Evolutionary conservation across 1,139 yeast genomes (phyloP).

Genomic region (Scheffersomyces stambukii): DNA sequence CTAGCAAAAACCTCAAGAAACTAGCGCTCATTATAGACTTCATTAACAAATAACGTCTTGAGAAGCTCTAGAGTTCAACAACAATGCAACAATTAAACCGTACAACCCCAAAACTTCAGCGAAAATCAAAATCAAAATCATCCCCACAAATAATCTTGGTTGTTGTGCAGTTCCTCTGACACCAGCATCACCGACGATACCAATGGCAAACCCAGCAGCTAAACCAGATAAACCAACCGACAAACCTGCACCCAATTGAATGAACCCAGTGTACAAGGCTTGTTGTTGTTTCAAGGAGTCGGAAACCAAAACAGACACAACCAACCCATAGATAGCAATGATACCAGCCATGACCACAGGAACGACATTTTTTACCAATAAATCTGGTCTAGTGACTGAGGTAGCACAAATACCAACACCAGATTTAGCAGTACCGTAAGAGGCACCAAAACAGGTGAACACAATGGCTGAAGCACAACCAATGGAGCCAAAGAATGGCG

Average conservation of each 20-base stretch:
- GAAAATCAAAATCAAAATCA: constrained; percentile 90
- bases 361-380: constrained; percentile 82
- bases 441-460: constrained; percentile 98
- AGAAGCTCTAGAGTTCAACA: constrained; percentile 95
- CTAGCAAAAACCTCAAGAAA: constrained; percentile 1
- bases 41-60: constrained; percentile 79
- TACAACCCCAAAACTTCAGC: constrained; percentile 97
- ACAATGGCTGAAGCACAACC: constrained; percentile 99
- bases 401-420: constrained; percentile 99
- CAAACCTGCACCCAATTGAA: constrained; percentile 97
- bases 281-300: constrained; percentile 86
- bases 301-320: constrained; percentile 92
- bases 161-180: constrained; percentile 96
- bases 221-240: constrained; percentile 97
- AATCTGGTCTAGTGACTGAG: constrained; percentile 94
- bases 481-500: constrained; percentile 95
- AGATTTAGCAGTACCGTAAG: constrained; percentile 98
- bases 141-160: constrained; percentile 93
- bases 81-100: constrained; percentile 95
- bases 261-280: constrained; percentile 87
- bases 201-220: constrained; percentile 98
- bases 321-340: constrained; percentile 97
- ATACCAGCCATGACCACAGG: constrained; percentile 99
- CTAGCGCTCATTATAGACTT: no score
- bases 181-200: constrained; percentile 98